Evolutionary conservation across 2,329 filamentous ascomycete genomes (phyloP), one percentile per base, ranked within the genome.

Genomic region (Microdochium trichocladiopsis): DNA sequence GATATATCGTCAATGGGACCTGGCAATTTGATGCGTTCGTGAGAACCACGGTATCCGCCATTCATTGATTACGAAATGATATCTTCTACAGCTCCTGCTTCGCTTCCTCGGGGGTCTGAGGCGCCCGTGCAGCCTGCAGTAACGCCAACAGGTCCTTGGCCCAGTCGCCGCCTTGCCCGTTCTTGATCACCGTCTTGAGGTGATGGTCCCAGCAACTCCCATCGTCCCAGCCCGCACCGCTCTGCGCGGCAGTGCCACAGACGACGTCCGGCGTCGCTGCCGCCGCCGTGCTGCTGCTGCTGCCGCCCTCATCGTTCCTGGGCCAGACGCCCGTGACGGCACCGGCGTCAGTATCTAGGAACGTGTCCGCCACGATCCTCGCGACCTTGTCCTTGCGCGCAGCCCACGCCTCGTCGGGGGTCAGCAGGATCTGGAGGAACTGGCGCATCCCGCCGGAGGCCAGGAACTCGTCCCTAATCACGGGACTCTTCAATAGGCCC

Each of bases 331-430:
- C 79, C 18, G 76, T 56, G 23, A 71, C 69, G 2, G 83, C 83
- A 41, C 83, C 82, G 74, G 85, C 83, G 52, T 79, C 74, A 55
- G 78, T 75, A 60, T 88, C 84, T n/a, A 88, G 69, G 61, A 87
- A 88, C 54, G 76, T 83, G 61, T 88, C 84, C 31, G 79, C 72
- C 25, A 86, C 73, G 52, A 87, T 71, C 54, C 82, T 73, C 2
- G 77, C 80, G 23, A 79, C 76, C 60, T 78, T 81, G 53, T 73
- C 74, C 61, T 78, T 74, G 5, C 78, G 74, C 1, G 68, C 61
- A 14, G 73, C 73, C 71, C 82, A 80, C 24, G 72, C 70, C 4
- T 69, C 65, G n/a, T 69, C 73, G 23, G 73, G 66, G 9, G 69
- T 71, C 3, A 72, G 60, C 33, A 86, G 72, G 6, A 83, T 72